These are phyloP conservation scores for Chimonanthus praecox DNA, from an alignment of 164 flowering plant species.

Conservation along the genomic window DNA sequence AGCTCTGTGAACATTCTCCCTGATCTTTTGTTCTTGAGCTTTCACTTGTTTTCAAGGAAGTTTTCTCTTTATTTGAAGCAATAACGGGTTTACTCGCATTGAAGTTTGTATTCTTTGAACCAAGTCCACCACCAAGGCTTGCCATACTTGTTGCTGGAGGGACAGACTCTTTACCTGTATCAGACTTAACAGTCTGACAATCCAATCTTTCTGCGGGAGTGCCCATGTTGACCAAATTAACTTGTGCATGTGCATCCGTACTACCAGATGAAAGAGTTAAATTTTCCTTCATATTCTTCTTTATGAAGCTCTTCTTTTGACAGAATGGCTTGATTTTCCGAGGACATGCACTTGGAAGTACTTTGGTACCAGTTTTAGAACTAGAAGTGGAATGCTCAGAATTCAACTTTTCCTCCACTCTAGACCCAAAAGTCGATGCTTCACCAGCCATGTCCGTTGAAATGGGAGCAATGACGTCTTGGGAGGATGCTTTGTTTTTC, in stretches of 20 bases:
- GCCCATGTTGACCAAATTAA: conserved; percentile 12
- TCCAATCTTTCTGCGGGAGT: conserved; percentile 19
- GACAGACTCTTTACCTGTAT: conserved; percentile 20
- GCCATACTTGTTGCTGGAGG: conserved; percentile 27
- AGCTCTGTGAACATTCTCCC: conserved; percentile 75
- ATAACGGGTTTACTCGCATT: conserved; percentile 5
- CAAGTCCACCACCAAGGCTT: conserved; percentile 20
- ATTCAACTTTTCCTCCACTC: conserved; percentile 16
- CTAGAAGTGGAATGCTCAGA: conserved; percentile 18
- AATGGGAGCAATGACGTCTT: conserved; percentile 20
- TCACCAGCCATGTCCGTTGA: conserved; percentile 14
- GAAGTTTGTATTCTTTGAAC: conserved; percentile 7
- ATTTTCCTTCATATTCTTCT: conserved; percentile 40
- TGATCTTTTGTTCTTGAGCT: conserved; percentile 46
- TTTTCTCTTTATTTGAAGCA: conserved; percentile 20
- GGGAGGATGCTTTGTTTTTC: conserved; percentile 14
- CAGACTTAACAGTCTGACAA: conserved; percentile 13
- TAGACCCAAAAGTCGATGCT: conserved; percentile 10
- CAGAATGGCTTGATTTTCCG: conserved; percentile 26
- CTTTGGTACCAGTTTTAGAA: conserved; percentile 16
- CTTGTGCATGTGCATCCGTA: conserved; percentile 7
- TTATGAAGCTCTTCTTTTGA: conserved; percentile 26
- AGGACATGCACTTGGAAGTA: conserved; percentile 26
- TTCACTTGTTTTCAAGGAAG: conserved; percentile 27
- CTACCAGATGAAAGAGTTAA: conserved; percentile 20